Percentiles rank a stretch among this genome's conserved stretches.
These are phyloP conservation scores for Neopestalotiopsis sp. DNA, from an alignment of 2,329 filamentous ascomycete genomes.

Conservation along the genomic window DNA sequence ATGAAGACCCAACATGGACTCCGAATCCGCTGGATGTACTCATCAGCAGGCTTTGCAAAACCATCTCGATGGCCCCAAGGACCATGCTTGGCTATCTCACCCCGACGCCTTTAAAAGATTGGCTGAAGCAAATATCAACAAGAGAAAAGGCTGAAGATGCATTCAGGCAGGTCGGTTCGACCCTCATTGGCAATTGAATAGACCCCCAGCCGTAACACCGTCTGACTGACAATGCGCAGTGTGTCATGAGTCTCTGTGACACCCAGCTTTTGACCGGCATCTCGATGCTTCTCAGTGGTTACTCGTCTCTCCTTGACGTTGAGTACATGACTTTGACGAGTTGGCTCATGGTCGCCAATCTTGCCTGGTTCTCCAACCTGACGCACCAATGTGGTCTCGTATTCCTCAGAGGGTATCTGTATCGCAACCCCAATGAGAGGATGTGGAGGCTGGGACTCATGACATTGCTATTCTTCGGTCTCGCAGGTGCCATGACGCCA, in stretches of 20 bases:
- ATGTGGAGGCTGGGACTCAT: constrained; percentile 8
- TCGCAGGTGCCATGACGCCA: neutral
- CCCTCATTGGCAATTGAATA: neutral
- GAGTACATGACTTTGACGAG: constrained; percentile 7
- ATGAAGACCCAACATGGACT: neutral
- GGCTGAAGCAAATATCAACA: constrained; percentile 6
- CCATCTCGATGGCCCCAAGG: neutral
- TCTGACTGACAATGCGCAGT: neutral
- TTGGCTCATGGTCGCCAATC: constrained; percentile 17
- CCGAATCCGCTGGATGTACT: neutral
- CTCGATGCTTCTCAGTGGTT: constrained; percentile 16
- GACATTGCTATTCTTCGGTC: neutral
- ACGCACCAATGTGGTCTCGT: constrained; percentile 16
- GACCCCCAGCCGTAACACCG: no score
- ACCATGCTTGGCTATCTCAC: neutral
- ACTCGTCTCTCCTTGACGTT: constrained; percentile 4
- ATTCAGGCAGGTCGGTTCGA: constrained; percentile 10
- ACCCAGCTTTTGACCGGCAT: constrained; percentile 12
- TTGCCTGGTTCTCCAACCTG: constrained; percentile 20
- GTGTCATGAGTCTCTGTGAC: constrained; percentile 14
- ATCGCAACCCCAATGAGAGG: constrained; percentile 12
- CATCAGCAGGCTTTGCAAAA: neutral
- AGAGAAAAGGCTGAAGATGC: constrained; percentile 12
- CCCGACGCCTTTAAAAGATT: neutral
- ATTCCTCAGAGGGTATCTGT: constrained; percentile 16